Evolutionary conservation across 495 filamentous ascomycete genomes (phyloP), one percentile per base, ranked within the genome.

Genomic region (Penicillium bovifimosum): DNA sequence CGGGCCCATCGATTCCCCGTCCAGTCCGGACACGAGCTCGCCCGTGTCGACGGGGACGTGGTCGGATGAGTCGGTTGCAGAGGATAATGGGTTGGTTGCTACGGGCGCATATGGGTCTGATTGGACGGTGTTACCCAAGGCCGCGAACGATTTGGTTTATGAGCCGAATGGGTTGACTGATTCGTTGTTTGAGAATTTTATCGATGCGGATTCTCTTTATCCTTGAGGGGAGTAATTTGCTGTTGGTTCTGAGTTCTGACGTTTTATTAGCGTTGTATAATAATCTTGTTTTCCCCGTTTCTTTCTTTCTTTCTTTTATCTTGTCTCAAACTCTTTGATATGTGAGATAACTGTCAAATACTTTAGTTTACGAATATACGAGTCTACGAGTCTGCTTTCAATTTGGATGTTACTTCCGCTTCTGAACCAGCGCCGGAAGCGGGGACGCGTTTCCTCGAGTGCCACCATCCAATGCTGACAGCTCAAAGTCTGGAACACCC

Each of bases 131-230:
- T 27, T 42, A 14, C 48, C 48, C 14, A 17, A 38, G 4, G 35
- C 29, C n/a, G 34, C 48, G 26, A 17, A 42, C 10, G 39, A 42
- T 9, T 9, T 50, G 5, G 28, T 41, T 0, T 38, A n/a, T 13
- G 51, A 48, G 10, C 29, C 48, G 26, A 39, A 31, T 32, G 44
- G 29, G 14, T 49, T 28, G 18, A 42, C 41, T 3, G 59, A 62
- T 14, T 31, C 42, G 13, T 31, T 62, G 20, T 62, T 62, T 26
- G 59, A 59, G 1, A 52, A 47, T 11, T 62, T 59, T 6, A 45
- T 62, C 14, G 35, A 62, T 40, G 28, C 40, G 0, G 51, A 54
- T 10, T 49, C 45, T n/a, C 42, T 43, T 9, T 49, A 41, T 27
- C 14, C 48, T 4, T 50, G 38, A 35, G n/a, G 17, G 36, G n/a